Evolutionary conservation across 345 rosid species (phyloP).

Genomic region (Rubroshorea leprosula): DNA sequence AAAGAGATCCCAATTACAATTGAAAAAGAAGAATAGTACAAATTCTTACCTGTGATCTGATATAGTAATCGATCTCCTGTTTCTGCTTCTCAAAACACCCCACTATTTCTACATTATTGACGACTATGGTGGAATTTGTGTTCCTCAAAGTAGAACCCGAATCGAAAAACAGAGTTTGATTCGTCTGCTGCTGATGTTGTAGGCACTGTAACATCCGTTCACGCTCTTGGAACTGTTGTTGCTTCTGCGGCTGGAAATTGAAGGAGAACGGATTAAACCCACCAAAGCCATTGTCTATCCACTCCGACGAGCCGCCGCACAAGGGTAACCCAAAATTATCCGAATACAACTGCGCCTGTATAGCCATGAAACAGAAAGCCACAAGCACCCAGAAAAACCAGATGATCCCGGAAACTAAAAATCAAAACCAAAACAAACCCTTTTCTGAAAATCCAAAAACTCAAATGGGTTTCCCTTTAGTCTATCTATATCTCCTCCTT

Average conservation of each 20-base stretch:
- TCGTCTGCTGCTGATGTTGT: conserved; percentile 23
- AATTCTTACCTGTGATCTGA: conserved; percentile 56
- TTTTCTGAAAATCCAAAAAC: neutral
- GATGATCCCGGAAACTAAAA: neutral
- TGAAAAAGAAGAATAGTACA: neutral
- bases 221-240: conserved; percentile 23
- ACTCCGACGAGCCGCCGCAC: conserved; percentile 35
- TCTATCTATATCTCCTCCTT: neutral
- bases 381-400: conserved; percentile 5
- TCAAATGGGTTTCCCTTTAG: neutral
- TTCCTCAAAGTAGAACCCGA: neutral
- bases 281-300: conserved; percentile 32
- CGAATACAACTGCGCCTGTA: conserved; percentile 55
- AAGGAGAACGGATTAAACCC: conserved; percentile 24
- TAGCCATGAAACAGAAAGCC: conserved; percentile 40
- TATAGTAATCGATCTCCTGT: conserved; percentile 55
- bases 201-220: conserved; percentile 28
- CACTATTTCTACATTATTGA: conserved; percentile 4
- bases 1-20: neutral
- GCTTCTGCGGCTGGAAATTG: conserved; percentile 26
- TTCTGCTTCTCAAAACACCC: conserved; percentile 36
- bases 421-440: conserved; percentile 10
- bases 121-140: too few species aligned
- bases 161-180: conserved; percentile 27
- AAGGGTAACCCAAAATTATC: conserved; percentile 36